Evolutionary conservation across 768 basidiomycete genomes (phyloP), one percentile per base, ranked within the genome.

Genomic region (Psilocybe sp.): DNA sequence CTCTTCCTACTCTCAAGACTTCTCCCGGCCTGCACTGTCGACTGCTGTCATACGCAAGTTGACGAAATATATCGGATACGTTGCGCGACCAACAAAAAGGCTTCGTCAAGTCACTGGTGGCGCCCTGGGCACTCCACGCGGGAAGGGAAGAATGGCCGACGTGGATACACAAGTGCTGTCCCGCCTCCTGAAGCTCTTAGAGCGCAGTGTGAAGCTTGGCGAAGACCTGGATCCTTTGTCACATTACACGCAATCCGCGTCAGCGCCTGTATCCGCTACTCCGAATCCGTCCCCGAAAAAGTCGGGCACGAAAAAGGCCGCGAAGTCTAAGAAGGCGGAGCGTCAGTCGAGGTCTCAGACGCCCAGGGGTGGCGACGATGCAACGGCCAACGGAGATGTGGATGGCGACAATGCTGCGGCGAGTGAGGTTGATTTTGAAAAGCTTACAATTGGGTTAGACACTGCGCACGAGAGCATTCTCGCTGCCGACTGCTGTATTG

Each of bases 401-500:
- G 42, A 44, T 8, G 51, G 44, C 14, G 59, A 49, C 37, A 20
- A 19, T 14, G 36, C 45, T 36, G 33, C 46, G 13, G 60, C 78
- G 39, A 72, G 77, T 2, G 79, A 82, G 6, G 63, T 57, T 55
- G 53, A 84, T 46, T 62, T 85, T 39, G 80, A 79, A 8, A 72
- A 69, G 36, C 55, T 93, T 10, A 66, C 76, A 0, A 68, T 67
- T 39, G 65, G 67, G 8, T 64, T 95, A 34, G 82, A 88, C 47
- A 55, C 80, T 15, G 87, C 85, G 3, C 70, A 79, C 35, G 86
- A 92, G 58, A 87, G 87, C 44, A 79, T 92, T 8, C 59, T 88
- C 20, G 92, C 94, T 3, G 90, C 90, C 0, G 91, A 94, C 62
- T 92, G 89, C 56, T 86, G 82, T 52, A 76, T 96, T 55, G 81